Conservation (phyloP, 805 yeast species). For the Wickerhamomyces hampshirensis region DNA sequence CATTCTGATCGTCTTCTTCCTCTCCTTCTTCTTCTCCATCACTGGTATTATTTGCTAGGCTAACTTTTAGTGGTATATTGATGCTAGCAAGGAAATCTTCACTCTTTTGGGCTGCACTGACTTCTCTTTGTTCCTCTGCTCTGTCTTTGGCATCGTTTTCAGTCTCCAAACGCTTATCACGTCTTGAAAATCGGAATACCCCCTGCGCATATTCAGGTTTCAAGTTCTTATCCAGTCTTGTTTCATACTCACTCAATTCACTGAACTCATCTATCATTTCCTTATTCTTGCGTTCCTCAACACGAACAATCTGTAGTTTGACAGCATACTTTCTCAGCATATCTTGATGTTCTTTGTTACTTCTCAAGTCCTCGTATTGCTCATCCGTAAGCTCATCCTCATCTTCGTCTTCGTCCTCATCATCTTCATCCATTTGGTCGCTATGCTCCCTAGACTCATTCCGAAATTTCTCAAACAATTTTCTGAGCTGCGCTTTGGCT, state of each 20-base stretch:
- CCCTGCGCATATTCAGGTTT: constrained; percentile 14
- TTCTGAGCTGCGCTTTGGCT: constrained; percentile 43
- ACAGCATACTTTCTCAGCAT: constrained; percentile 18
- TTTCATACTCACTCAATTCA: constrained; percentile 31
- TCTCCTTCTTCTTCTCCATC: constrained; percentile 9
- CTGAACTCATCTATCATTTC: constrained; percentile 22
- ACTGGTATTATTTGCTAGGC: constrained; percentile 1
- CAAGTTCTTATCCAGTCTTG: constrained; percentile 29
- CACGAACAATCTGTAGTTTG: constrained; percentile 13
- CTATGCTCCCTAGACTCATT: constrained; percentile 17
- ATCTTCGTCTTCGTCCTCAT: constrained; percentile 20
- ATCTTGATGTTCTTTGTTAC: constrained; percentile 20
- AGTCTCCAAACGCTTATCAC: constrained; percentile 34
- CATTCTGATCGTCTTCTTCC: constrained; percentile 7
- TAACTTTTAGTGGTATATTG: constrained; percentile 17
- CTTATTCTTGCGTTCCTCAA: constrained; percentile 13
- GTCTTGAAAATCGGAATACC: constrained; percentile 16
- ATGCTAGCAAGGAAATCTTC: constrained; percentile 14
- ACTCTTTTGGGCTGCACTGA: constrained; percentile 11
- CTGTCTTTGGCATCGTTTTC: constrained; percentile 36
- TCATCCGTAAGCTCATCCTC: constrained; percentile 30
- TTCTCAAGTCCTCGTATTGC: constrained; percentile 26
- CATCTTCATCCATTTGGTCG: constrained; percentile 20
- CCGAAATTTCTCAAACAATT: constrained; percentile 37
- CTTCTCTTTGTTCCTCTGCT: constrained; percentile 29